phyloP scores from a whole-genome alignment of 305 asterid genomes.

The Lippia alba region DNA sequence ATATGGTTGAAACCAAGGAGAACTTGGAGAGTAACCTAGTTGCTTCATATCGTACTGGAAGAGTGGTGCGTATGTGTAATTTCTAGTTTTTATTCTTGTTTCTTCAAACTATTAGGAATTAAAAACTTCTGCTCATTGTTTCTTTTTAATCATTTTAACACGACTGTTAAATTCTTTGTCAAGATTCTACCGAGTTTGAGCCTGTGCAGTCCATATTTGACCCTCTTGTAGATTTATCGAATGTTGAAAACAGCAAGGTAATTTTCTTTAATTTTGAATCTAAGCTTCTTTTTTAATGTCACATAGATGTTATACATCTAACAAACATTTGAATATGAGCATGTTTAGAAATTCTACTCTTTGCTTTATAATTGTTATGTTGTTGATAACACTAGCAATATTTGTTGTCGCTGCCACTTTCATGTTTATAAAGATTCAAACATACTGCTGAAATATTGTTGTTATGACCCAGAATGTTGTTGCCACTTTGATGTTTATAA shows the following conservation, averaged over 20 bases:
- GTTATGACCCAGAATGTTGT: too few relatives aligned
- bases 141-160: constrained; percentile 37
- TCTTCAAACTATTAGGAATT: constrained; percentile 1
- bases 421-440: too few relatives aligned
- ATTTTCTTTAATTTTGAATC: constrained; percentile 4
- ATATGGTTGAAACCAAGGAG: constrained; percentile 73
- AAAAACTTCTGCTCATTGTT: constrained; percentile 7
- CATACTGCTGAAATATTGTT: too few relatives aligned
- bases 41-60: constrained; percentile 63
- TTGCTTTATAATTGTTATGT: too few relatives aligned
- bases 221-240: constrained; percentile 52
- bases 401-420: too few relatives aligned
- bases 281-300: background rate
- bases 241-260: constrained; percentile 57
- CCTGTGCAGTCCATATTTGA: constrained; percentile 36
- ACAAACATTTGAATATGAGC: background rate
- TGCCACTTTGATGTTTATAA: too few relatives aligned
- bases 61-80: constrained; percentile 47
- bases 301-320: background rate
- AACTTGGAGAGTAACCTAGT: constrained; percentile 56
- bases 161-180: constrained; percentile 58
- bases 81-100: constrained; percentile 15
- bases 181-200: constrained; percentile 57
- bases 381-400: too few relatives aligned
- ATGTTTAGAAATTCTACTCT: background rate